Percentiles rank a stretch among this genome's conserved stretches.
These are phyloP conservation scores for Russula virescens DNA, from an alignment of 768 basidiomycete genomes.

Conservation along the genomic window DNA sequence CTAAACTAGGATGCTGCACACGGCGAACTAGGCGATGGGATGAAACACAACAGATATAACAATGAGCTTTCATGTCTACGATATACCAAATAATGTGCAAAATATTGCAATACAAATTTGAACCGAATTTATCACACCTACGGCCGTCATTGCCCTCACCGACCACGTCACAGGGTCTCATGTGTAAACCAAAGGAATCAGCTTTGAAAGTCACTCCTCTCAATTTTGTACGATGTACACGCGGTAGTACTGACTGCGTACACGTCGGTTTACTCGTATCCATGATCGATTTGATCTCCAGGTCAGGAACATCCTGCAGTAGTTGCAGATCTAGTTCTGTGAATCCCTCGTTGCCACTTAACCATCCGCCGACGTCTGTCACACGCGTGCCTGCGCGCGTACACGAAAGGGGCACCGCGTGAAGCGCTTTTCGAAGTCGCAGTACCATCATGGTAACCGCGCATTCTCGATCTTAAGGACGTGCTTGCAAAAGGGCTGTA, in stretches of 20 bases:
- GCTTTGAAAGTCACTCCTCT: too few species aligned
- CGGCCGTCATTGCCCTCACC: too few species aligned
- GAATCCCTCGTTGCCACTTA: not conserved
- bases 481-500: too few species aligned
- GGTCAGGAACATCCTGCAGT: too few species aligned
- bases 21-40: not conserved
- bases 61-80: too few species aligned
- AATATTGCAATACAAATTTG: not conserved
- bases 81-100: not conserved
- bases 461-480: too few species aligned
- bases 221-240: not conserved
- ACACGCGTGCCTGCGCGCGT: too few species aligned
- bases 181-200: not conserved
- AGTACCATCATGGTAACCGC: too few species aligned
- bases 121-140: not conserved
- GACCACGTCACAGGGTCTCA: not conserved
- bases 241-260: not conserved
- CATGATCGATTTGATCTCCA: not conserved
- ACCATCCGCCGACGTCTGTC: not conserved
- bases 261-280: not conserved
- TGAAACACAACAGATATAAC: constrained; percentile 1
- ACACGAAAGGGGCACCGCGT: too few species aligned
- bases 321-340: not conserved
- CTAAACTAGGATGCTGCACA: too few species aligned
- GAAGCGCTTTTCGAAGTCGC: too few species aligned